Evolutionary conservation across 805 yeast species (phyloP).

Genomic region (Yarrowia sp.): DNA sequence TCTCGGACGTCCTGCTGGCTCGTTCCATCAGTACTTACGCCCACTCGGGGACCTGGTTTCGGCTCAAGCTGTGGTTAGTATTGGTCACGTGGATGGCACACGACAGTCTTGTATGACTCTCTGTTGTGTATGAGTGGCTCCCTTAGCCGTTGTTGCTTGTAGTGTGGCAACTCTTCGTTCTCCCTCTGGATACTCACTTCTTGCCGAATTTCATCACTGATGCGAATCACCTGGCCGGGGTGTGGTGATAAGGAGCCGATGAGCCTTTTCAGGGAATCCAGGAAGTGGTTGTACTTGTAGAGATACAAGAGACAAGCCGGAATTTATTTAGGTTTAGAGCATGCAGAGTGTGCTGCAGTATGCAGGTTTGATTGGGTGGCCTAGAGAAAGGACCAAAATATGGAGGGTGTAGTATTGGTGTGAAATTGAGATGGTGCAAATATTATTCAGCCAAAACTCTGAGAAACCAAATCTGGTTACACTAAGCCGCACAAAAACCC

Average conservation of each 20-base stretch:
- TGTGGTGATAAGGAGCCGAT: slow-evolving; percentile 14
- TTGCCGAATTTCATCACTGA: slow-evolving; percentile 63
- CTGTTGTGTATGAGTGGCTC: background rate
- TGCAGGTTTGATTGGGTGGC: slow-evolving; percentile 26
- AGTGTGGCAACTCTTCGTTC: background rate
- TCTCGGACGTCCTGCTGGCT: background rate
- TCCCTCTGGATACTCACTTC: slow-evolving; percentile 51
- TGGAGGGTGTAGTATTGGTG: background rate
- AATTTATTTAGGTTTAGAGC: slow-evolving; percentile 19
- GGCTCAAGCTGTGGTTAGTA: slow-evolving; percentile 53
- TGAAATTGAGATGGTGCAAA: background rate
- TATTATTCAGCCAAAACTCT: background rate
- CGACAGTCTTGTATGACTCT: background rate
- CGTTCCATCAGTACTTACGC: slow-evolving; percentile 48
- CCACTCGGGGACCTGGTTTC: slow-evolving; percentile 97
- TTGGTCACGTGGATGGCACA: slow-evolving; percentile 7
- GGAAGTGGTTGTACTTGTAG: background rate
- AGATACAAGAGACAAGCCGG: background rate
- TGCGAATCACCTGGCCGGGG: slow-evolving; percentile 15
- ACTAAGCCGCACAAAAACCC: no score
- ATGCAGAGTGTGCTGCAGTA: slow-evolving; percentile 31
- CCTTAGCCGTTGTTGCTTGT: background rate
- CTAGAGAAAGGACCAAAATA: background rate
- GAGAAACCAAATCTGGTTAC: no score
- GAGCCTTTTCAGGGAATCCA: background rate